Conservation (phyloP, 1,139 yeast genomes). For the Saccharomycopsis crataegensis region DNA sequence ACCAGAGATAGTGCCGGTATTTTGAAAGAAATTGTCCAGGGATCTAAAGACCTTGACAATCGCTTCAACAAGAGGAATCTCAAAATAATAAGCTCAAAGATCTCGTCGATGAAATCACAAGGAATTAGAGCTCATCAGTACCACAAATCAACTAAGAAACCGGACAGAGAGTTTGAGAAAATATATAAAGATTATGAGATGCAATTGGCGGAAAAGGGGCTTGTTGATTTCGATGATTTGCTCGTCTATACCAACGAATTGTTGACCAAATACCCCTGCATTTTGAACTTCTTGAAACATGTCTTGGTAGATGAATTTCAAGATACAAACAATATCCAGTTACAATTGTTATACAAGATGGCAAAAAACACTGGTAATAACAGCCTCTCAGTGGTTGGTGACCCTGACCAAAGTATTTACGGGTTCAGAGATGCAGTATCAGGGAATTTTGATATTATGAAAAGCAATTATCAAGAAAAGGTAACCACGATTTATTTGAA, state of each 20-base stretch:
- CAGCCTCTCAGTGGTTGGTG: constrained; percentile 85
- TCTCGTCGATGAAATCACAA: constrained; percentile 47
- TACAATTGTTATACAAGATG: constrained; percentile 56
- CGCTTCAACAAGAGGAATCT: not conserved
- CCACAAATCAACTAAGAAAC: constrained; percentile 25
- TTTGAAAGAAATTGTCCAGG: constrained; percentile 27
- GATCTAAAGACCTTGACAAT: not conserved
- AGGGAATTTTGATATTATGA: constrained; percentile 58
- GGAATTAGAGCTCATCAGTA: constrained; percentile 33
- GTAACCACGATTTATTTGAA: constrained; percentile 39
- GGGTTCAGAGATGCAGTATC: constrained; percentile 79
- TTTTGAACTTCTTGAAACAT: constrained; percentile 49
- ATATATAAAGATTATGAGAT: constrained; percentile 50
- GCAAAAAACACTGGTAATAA: constrained; percentile 36
- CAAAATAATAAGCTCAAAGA: constrained; percentile 23
- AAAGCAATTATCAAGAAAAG: constrained; percentile 33
- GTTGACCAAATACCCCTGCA: constrained; percentile 37
- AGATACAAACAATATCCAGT: constrained; percentile 77
- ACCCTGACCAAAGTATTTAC: constrained; percentile 93
- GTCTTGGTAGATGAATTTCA: constrained; percentile 92
- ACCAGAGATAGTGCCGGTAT: constrained; percentile 53
- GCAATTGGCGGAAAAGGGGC: constrained; percentile 33
- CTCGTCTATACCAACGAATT: constrained; percentile 48
- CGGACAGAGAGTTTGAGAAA: constrained; percentile 23
- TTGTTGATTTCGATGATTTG: constrained; percentile 82